Conservation (phyloP, 2,329 filamentous ascomycete genomes). For the Coleophoma crateriformis region DNA sequence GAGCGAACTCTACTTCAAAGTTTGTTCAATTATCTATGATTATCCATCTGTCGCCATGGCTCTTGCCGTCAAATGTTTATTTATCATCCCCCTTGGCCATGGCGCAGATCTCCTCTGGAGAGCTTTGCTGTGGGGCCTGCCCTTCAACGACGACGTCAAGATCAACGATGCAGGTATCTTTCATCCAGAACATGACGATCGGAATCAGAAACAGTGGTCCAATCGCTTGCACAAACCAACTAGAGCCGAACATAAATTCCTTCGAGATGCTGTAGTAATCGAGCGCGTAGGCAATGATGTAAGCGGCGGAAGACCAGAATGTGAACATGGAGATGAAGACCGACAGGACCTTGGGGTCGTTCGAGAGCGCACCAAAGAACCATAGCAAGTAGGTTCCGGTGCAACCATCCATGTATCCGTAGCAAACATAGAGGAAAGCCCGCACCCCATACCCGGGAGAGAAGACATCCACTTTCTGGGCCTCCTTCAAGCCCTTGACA, state of each 20-base stretch:
- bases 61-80: too few species aligned
- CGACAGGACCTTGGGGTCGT: neutral
- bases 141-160: constrained; percentile 13
- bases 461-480: neutral
- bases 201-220: neutral
- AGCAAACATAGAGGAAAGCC: neutral
- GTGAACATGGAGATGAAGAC: neutral
- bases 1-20: too few species aligned
- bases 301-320: constrained; percentile 10
- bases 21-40: too few species aligned
- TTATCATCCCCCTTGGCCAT: too few species aligned
- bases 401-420: neutral
- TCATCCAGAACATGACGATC: neutral
- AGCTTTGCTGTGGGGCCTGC: constrained; percentile 8
- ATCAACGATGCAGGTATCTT: constrained; percentile 4
- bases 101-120: too few species aligned
- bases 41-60: too few species aligned
- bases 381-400: neutral
- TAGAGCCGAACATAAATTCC: constrained; percentile 9
- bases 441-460: neutral
- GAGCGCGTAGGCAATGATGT: constrained; percentile 11
- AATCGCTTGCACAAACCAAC: constrained; percentile 3
- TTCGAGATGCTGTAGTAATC: constrained; percentile 9
- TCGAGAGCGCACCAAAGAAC: neutral
- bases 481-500: neutral